phyloP scores from a whole-genome alignment of 2,329 filamentous ascomycete species.

The Neonectria coccinea region DNA sequence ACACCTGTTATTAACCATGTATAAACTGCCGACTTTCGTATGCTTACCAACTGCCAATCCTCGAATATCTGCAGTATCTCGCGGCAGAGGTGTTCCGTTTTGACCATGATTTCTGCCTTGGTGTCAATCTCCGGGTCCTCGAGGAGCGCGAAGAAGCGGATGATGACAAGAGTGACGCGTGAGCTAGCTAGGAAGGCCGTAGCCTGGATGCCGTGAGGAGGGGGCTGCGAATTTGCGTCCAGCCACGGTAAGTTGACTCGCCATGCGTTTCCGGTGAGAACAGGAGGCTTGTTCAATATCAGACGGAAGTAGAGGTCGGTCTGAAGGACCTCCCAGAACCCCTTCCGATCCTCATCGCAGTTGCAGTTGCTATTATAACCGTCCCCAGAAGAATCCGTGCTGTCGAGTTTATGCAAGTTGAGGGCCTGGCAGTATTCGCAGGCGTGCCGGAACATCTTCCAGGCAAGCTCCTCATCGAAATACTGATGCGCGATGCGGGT shows the following conservation, averaged over 20 bases:
- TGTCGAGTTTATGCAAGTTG: constrained; percentile 49
- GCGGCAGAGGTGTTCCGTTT: constrained; percentile 45
- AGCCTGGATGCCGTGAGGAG: constrained; percentile 40
- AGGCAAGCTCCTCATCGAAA: constrained; percentile 50
- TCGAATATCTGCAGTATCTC: constrained; percentile 44
- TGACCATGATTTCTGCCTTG: constrained; percentile 39
- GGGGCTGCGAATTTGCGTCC: constrained; percentile 35
- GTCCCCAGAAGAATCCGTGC: constrained; percentile 32
- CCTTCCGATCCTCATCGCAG: constrained; percentile 43
- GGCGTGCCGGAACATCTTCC: constrained; percentile 47
- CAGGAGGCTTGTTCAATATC: constrained; percentile 46
- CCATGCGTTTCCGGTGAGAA: constrained; percentile 45
- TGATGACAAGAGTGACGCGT: constrained; percentile 45
- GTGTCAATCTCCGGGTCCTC: constrained; percentile 39
- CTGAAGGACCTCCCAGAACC: constrained; percentile 50
- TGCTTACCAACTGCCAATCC: constrained; percentile 47
- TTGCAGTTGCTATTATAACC: constrained; percentile 29
- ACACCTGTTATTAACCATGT: not conserved
- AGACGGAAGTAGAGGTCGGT: constrained; percentile 49
- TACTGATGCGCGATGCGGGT: constrained; percentile 47
- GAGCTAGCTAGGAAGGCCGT: constrained; percentile 46
- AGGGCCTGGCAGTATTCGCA: constrained; percentile 48
- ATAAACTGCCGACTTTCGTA: fast-evolving
- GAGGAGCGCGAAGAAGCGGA: constrained; percentile 47
- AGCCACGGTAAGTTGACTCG: constrained; percentile 50